Conservation (phyloP, 257 asterid species). For the Thymus mandschuricus region DNA sequence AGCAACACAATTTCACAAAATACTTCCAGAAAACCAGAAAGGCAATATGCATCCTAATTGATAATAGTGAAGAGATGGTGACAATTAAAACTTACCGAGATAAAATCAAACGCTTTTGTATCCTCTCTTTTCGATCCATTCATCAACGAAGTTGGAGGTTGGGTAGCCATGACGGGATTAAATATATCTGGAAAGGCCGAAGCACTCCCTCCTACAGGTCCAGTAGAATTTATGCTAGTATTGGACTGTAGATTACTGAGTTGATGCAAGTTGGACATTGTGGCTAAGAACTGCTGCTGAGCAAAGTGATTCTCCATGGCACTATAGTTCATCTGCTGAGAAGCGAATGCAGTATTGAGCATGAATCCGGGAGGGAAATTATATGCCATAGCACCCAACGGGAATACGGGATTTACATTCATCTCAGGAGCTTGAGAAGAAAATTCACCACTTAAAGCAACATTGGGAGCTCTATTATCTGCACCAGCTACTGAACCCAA, state of each 20-base stretch:
- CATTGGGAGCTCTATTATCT: constrained; percentile 42
- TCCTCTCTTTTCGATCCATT: constrained; percentile 77
- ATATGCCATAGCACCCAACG: constrained; percentile 66
- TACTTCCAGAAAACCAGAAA: background rate
- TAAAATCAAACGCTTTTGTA: constrained; percentile 89
- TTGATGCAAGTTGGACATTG: constrained; percentile 89
- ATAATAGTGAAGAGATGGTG: constrained; percentile 22
- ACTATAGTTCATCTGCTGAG: constrained; percentile 60
- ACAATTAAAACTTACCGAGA: constrained; percentile 63
- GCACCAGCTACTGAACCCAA: constrained; percentile 38
- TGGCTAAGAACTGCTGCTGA: constrained; percentile 83
- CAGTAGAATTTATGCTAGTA: constrained; percentile 46
- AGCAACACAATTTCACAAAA: background rate
- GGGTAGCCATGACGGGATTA: constrained; percentile 65
- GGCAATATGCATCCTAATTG: background rate
- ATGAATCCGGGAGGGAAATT: constrained; percentile 64
- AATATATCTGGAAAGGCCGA: constrained; percentile 85
- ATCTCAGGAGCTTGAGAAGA: constrained; percentile 61
- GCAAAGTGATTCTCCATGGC: constrained; percentile 69
- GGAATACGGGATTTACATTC: constrained; percentile 54
- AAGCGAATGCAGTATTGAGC: constrained; percentile 66
- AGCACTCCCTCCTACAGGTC: constrained; percentile 52
- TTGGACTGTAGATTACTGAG: constrained; percentile 60
- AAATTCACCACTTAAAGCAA: constrained; percentile 46
- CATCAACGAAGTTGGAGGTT: constrained; percentile 83